Evolutionary conservation across 345 rosid genomes (phyloP).

Genomic region (Salix viminalis): DNA sequence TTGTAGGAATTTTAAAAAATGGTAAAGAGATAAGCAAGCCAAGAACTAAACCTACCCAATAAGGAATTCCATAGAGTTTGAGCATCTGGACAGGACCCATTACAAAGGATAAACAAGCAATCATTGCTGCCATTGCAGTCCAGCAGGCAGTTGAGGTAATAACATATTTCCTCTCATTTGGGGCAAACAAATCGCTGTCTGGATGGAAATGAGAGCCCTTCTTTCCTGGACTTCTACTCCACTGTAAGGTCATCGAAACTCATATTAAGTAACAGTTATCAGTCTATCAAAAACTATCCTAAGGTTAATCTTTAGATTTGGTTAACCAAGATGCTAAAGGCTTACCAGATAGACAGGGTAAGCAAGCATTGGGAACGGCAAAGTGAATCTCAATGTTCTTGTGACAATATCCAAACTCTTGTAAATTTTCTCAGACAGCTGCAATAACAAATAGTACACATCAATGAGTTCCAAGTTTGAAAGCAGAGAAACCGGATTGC

Average conservation of each 20-base stretch:
- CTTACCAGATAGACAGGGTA: slow-evolving; percentile 88
- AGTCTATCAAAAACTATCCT: not conserved
- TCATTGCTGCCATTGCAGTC: slow-evolving; percentile 33
- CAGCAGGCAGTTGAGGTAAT: slow-evolving; percentile 53
- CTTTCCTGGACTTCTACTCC: slow-evolving; percentile 83
- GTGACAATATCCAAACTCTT: slow-evolving; percentile 47
- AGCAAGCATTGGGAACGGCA: slow-evolving; percentile 91
- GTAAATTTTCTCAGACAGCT: slow-evolving; percentile 76
- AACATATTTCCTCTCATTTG: slow-evolving; percentile 61
- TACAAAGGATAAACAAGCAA: slow-evolving; percentile 18
- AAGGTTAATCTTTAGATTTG: not conserved
- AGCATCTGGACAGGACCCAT: slow-evolving; percentile 25
- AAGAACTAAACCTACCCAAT: slow-evolving; percentile 16
- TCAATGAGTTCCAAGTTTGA: not conserved
- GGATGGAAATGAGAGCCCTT: slow-evolving; percentile 85
- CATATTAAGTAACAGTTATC: not conserved
- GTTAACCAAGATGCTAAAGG: not conserved
- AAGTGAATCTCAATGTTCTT: slow-evolving; percentile 53
- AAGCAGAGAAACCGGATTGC: not conserved
- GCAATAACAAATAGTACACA: slow-evolving; percentile 7
- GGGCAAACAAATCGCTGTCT: slow-evolving; percentile 65
- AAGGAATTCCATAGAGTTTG: slow-evolving; percentile 28
- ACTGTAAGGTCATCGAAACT: slow-evolving; percentile 36
- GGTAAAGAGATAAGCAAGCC: not conserved
- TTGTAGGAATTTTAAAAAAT: not conserved